phyloP scores from a whole-genome alignment of 805 yeast genomes.

The Metschnikowia picachoensis region DNA sequence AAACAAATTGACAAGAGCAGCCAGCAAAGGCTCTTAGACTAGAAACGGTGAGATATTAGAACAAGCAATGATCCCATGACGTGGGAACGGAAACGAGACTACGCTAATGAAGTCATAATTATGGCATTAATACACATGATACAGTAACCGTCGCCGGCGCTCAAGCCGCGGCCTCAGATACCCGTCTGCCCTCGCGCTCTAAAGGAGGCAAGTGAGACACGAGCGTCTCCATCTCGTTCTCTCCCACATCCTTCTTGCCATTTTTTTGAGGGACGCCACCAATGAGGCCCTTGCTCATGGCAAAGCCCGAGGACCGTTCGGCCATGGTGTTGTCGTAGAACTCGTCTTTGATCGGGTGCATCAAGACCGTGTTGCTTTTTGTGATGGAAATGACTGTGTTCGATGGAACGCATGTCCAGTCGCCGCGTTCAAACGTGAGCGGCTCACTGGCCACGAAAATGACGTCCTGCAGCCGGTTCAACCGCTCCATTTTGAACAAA shows the following conservation, averaged over 20 bases:
- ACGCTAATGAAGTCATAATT: slow-evolving; percentile 5
- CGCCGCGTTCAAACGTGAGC: slow-evolving; percentile 91
- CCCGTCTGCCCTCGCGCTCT: slow-evolving; percentile 34
- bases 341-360: slow-evolving; percentile 91
- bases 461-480: slow-evolving; percentile 88
- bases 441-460: slow-evolving; percentile 98
- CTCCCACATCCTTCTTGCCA: neutral
- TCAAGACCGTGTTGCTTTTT: slow-evolving; percentile 71
- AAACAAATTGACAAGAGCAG: slow-evolving; percentile 36
- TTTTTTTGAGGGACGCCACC: slow-evolving; percentile 80
- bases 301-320: slow-evolving; percentile 73
- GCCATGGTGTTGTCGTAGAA: slow-evolving; percentile 70
- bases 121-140: slow-evolving; percentile 5
- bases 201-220: slow-evolving; percentile 33
- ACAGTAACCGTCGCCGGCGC: neutral
- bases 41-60: slow-evolving; percentile 1
- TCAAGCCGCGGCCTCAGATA: slow-evolving; percentile 7
- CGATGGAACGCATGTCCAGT: slow-evolving; percentile 96
- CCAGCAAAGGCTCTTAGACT: slow-evolving; percentile 31
- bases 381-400: slow-evolving; percentile 80
- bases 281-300: slow-evolving; percentile 88
- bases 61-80: slow-evolving; percentile 1
- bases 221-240: slow-evolving; percentile 11
- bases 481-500: slow-evolving; percentile 88
- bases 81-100: slow-evolving; percentile 8